Evolutionary conservation across 169 alveolate species (phyloP), one percentile per base, ranked within the genome.

Genomic region (Eimeria tenella): DNA sequence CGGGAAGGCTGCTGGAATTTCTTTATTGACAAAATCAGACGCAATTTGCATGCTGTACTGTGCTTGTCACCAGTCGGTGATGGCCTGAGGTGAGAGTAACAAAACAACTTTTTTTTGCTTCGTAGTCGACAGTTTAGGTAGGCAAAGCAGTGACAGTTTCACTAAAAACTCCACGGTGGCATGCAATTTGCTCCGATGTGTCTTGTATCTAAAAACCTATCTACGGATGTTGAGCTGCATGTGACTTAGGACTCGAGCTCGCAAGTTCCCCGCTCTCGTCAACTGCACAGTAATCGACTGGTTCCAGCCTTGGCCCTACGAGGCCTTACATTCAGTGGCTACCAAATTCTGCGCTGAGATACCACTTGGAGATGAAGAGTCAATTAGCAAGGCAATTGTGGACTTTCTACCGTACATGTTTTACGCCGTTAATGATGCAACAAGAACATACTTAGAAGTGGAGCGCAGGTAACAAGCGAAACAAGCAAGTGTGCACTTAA

Each of bases 21-120:
- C 98, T 98, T 98, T 95, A 97, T 98, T 65, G 97, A 96, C 81
- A 97, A 98, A 96, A 98, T 98, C 77, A 98, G 97, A 95, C 97
- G 97, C 92, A 98, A 98, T 96, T 96, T 98, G 63, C 99, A 98
- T 96, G 98, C 98, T 98, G 96, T 98, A 25, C 93, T 98, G 86
- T 98, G 99, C 95, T 98, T 98, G 98, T 98, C 99, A 4, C 99
- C 99, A 15, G 99, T 98, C 56, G 99, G 99, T 25, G 99, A 98
- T 71, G 94, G 97, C 71, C 95, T 98, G 95, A 97, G 99, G 92
- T 81, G 56, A 74, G 81, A 17, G 58, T 42, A 23, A 13, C 10
- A 56, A n/a, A 15, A 0, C 13, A 2, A 31, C n/a, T 31, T 31
- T 31, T 11, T 60, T 19, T 31, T 31, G 42, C 42, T 31, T 31